Percentiles rank a stretch among this genome's conserved stretches.
Evolutionary conservation across 2,329 filamentous ascomycete genomes (phyloP).

Genomic region (Penicillium corylophilum): DNA sequence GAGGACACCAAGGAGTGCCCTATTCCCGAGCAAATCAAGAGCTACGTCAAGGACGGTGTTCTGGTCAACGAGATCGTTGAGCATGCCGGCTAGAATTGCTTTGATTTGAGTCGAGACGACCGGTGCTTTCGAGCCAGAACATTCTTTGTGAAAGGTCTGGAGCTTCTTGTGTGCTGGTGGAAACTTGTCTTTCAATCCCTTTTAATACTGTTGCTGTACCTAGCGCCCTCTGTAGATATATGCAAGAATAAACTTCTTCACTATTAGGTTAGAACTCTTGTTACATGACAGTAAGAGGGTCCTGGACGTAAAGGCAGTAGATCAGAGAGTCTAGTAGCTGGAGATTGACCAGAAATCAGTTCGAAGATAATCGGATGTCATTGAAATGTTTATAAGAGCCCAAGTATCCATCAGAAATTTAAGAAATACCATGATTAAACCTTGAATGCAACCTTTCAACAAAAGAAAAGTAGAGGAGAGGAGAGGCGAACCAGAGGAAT

Average conservation of each 20-base stretch:
- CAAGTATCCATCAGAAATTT: background rate
- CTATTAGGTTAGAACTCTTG: too few relatives aligned
- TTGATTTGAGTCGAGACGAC: background rate
- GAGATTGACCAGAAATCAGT: background rate
- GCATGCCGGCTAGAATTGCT: conserved; percentile 67
- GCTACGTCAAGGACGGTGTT: conserved; percentile 71
- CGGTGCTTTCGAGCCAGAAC: background rate
- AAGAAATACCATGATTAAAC: background rate
- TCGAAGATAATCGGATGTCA: background rate
- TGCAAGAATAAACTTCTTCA: conserved; percentile 10
- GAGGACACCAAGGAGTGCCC: conserved; percentile 86
- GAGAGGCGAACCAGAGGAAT: background rate
- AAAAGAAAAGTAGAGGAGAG: background rate
- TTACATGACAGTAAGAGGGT: too few relatives aligned
- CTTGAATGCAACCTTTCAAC: background rate
- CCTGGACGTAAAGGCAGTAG: too few relatives aligned
- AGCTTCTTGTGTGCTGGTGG: background rate
- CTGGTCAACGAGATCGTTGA: conserved; percentile 93
- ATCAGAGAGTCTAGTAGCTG: too few relatives aligned
- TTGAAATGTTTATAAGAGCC: background rate
- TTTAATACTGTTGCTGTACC: conserved; percentile 16
- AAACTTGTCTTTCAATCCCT: background rate
- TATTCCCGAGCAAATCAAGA: conserved; percentile 87
- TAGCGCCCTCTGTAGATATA: conserved; percentile 24
- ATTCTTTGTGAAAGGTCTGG: background rate